Evolutionary conservation across 2,329 filamentous ascomycete genomes (phyloP).

Genomic region (Fusarium buharicum): DNA sequence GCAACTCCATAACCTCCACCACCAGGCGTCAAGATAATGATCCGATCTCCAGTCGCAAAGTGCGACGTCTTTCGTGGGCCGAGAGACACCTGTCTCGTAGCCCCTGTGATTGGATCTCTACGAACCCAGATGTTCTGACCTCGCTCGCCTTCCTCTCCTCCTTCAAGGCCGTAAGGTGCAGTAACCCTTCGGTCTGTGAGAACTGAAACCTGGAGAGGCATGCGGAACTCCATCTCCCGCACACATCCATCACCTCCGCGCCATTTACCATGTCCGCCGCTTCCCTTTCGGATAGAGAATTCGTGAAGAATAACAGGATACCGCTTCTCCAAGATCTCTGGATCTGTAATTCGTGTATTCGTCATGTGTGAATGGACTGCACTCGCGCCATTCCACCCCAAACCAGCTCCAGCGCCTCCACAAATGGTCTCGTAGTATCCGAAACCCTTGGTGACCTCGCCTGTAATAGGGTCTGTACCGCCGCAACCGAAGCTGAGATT

Average conservation of each 20-base stretch:
- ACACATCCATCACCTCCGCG: conserved; percentile 80
- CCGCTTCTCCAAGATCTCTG: conserved; percentile 51
- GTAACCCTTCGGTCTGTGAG: conserved; percentile 81
- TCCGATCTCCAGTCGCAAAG: conserved; percentile 39
- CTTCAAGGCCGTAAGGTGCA: conserved; percentile 78
- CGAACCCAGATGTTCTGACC: conserved; percentile 77
- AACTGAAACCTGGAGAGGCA: conserved; percentile 81
- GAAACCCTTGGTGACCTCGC: conserved; percentile 46
- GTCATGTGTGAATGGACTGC: conserved; percentile 53
- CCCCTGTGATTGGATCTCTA: conserved; percentile 44
- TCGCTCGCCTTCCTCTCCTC: conserved; percentile 73
- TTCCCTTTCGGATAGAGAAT: conserved; percentile 46
- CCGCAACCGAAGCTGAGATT: conserved; percentile 83
- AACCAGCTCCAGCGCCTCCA: conserved; percentile 48
- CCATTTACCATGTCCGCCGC: conserved; percentile 71
- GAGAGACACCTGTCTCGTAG: conserved; percentile 47
- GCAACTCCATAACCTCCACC: conserved; percentile 41
- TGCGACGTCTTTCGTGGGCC: conserved; percentile 38
- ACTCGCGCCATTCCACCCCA: conserved; percentile 45
- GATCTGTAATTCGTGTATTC: conserved; percentile 53
- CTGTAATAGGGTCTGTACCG: conserved; percentile 44
- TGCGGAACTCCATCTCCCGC: conserved; percentile 82
- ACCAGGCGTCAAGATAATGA: conserved; percentile 44
- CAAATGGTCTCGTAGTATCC: conserved; percentile 53
- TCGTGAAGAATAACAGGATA: conserved; percentile 49